Percentiles rank a stretch among this genome's conserved stretches.
These are phyloP conservation scores for Misopates orontium DNA, from an alignment of 257 asterid species.

Conservation along the genomic window DNA sequence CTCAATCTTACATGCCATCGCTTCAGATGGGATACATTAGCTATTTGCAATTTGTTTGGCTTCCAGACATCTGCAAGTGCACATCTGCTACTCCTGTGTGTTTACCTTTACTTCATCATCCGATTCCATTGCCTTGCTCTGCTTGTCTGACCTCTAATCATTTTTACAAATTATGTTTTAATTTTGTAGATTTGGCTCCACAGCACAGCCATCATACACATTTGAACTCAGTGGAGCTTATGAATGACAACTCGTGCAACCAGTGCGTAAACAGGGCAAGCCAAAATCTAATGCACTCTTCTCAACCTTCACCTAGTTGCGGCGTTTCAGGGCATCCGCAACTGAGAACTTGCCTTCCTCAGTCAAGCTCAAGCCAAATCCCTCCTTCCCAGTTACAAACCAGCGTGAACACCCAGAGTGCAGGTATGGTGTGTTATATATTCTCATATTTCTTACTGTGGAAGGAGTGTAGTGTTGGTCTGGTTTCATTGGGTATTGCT, in stretches of 20 bases:
- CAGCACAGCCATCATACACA: neutral
- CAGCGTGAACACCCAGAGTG: conserved; percentile 3
- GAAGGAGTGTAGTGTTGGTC: neutral
- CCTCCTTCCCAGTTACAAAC: conserved; percentile 18
- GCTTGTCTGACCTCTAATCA: no score
- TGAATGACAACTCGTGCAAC: conserved; percentile 15
- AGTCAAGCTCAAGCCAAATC: conserved; percentile 21
- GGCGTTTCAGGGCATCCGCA: neutral
- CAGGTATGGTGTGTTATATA: conserved; percentile 21
- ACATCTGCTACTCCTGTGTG: neutral
- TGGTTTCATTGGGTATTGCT: neutral
- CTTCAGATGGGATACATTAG: neutral
- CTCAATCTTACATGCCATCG: neutral
- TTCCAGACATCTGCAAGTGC: neutral
- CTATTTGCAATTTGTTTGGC: neutral
- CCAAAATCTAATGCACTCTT: conserved; percentile 10
- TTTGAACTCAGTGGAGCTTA: neutral
- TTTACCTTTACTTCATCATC: neutral
- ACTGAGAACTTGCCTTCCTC: conserved; percentile 8
- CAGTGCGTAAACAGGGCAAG: conserved; percentile 12
- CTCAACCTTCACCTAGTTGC: conserved; percentile 15
- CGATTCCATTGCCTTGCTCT: no score
- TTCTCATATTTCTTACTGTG: neutral
- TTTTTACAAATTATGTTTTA: neutral
- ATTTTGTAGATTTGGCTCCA: conserved; percentile 17